Base-by-base conservation (phyloP, 257 asterid species). In the Schizonepeta tenuifolia region DNA sequence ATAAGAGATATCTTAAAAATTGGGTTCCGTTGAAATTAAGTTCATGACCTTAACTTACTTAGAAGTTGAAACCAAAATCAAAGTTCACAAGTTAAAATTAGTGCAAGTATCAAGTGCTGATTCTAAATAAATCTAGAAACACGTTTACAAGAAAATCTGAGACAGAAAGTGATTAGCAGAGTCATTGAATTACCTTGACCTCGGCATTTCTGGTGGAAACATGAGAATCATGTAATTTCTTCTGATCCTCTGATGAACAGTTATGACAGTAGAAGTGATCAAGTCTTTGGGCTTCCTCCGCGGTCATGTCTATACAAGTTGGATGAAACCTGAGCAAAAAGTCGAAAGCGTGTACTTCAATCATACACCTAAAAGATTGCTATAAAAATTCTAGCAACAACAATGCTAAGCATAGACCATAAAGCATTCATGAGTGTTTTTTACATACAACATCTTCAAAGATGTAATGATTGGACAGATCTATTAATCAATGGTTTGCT, bases 251-350 rank as follows among this genome's bases (percentile, higher is more conserved):
- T 0, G 91, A 72, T 33, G 89, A 71, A 53, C 97, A 91, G 31
- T 58, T 71, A 75, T 83, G 82, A 70, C 97, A 91, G 61, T 82
- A 86, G 84, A 87, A 91, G 81, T 87, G 88, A 33, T 89, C 90
- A 2, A 89, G 67, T 57, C 67, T 73, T 71, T 84, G 80, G 73
- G 96, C 95, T 70, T 91, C 97, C 74, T 91, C 97, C 14, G 75
- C 72, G 0, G 78, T 79, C 97, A 91, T 79, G 58, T 83, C 90
- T 78, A 89, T 84, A 82, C 97, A 91, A 50, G 82, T 21, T 15
- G 97, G 97, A 77, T 91, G 97, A 80, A 87, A 91, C 97, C 97
- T 91, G 87, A 65, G 76, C 13, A 67, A 75, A 72, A 66, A 71
- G 65, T 47, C 1, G 3, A 26, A 68, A 75, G 60, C 2, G 4